Evolutionary conservation across 345 rosid genomes (phyloP).

Genomic region (Chamaenerion angustifolium): DNA sequence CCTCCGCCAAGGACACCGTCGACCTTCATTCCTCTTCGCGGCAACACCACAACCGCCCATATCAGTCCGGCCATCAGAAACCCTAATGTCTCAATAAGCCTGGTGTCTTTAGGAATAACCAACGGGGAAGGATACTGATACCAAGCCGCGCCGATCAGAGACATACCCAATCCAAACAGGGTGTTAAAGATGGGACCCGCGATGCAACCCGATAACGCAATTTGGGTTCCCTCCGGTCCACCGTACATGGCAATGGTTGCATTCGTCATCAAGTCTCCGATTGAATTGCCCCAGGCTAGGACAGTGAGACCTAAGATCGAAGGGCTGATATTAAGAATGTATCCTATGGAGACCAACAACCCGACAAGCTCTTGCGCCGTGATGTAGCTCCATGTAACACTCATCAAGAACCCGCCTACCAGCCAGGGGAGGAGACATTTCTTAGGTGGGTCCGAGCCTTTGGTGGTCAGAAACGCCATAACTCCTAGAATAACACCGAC

Average conservation of each 20-base stretch:
- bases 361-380: slow-evolving; percentile 78
- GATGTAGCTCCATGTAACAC: slow-evolving; percentile 76
- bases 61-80: slow-evolving; percentile 51
- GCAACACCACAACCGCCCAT: slow-evolving; percentile 69
- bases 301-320: slow-evolving; percentile 71
- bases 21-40: slow-evolving; percentile 54
- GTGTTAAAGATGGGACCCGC: slow-evolving; percentile 84
- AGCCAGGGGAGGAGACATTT: slow-evolving; percentile 57
- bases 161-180: slow-evolving; percentile 61
- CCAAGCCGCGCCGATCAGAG: slow-evolving; percentile 52
- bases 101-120: slow-evolving; percentile 31
- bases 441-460: slow-evolving; percentile 48
- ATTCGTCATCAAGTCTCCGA: slow-evolving; percentile 71
- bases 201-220: slow-evolving; percentile 73
- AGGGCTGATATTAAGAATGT: slow-evolving; percentile 45
- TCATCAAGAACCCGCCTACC: slow-evolving; percentile 75
- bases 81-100: slow-evolving; percentile 59
- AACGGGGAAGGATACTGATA: slow-evolving; percentile 34
- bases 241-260: slow-evolving; percentile 55
- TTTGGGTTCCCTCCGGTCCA: slow-evolving; percentile 55
- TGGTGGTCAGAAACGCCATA: slow-evolving; percentile 33
- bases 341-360: slow-evolving; percentile 53
- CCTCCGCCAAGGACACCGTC: slow-evolving; percentile 60
- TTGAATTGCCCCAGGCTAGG: slow-evolving; percentile 90
- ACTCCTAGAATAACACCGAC: slow-evolving; percentile 41